A percentile compares a stretch with the other conserved stretches of the same genome.
phyloP scores from a whole-genome alignment of 106 monocot species.

The Dioscorea zingiberensis region DNA sequence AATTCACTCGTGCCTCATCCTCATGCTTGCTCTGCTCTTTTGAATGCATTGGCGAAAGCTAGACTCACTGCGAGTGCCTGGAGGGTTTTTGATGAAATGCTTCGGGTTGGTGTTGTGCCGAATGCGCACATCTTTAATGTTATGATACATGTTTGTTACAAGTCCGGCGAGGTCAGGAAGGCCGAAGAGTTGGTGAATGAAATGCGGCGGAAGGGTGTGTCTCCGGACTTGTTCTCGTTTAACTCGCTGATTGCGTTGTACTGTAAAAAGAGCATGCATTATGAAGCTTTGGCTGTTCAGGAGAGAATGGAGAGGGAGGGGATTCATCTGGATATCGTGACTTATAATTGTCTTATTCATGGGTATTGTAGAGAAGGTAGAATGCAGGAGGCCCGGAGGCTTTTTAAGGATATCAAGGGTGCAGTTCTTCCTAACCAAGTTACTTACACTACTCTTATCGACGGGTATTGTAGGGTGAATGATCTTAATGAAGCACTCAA shows the following conservation, averaged over 20 bases:
- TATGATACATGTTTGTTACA: constrained; percentile 79
- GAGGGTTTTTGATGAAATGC: constrained; percentile 72
- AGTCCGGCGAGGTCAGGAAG: constrained; percentile 44
- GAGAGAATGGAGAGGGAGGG: constrained; percentile 67
- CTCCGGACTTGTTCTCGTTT: constrained; percentile 55
- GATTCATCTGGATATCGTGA: constrained; percentile 60
- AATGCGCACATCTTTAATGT: constrained; percentile 78
- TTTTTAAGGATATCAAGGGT: constrained; percentile 74
- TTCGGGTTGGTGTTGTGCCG: constrained; percentile 20
- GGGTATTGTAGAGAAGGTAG: constrained; percentile 84
- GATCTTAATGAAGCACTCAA: constrained; percentile 59
- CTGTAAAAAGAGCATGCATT: constrained; percentile 81
- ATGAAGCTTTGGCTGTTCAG: constrained; percentile 63
- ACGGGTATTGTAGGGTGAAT: constrained; percentile 77
- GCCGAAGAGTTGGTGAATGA: constrained; percentile 51
- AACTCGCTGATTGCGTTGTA: constrained; percentile 82
- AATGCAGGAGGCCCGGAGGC: constrained; percentile 65
- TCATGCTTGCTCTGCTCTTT: constrained; percentile 58
- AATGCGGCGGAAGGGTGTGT: constrained; percentile 55
- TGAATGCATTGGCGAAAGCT: constrained; percentile 58
- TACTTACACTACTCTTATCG: constrained; percentile 88
- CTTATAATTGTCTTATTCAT: constrained; percentile 74
- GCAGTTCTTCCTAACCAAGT: constrained; percentile 51
- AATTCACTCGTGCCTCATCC: constrained; percentile 33
- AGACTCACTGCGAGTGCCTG: constrained; percentile 67